Base-by-base conservation (phyloP, 208 protist genomes). In the Novymonas esmeraldas region DNA sequence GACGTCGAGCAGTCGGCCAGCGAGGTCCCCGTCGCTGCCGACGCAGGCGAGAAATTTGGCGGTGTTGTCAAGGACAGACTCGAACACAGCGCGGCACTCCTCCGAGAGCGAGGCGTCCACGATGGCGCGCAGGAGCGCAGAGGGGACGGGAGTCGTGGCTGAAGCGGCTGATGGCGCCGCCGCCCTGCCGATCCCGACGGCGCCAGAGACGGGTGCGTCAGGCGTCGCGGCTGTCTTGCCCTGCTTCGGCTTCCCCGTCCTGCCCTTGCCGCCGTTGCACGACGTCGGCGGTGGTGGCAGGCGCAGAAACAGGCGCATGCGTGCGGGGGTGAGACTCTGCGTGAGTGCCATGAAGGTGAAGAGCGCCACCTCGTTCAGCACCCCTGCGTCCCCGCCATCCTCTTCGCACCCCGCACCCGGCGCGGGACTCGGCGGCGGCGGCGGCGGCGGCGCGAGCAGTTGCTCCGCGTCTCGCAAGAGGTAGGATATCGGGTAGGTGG, bases 401-500 rank as follows among this genome's bases (percentile, higher is more conserved):
- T 20, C 42, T n/a, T 14, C 18, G 13, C 55, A 18, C 20, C 20
- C 18, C 33, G 28, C 24, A 26, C 38, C 34, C 26, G 39, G 31
- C 58, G 41, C n/a, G 4, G 26, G 3, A 0, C 7, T 29, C 52
- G 20, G 34, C 5, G 31, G 18, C 13, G 33, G 10, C 2, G 6
- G 10, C 0, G 5, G 20, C 29, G 14, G 45, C 20, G 39, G 6
- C 6, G 28, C 62, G n/a, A 95, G 60, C 11, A 88, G 16, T 2
- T 48, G 33, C 29, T 79, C 66, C 6, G 83, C 85, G 33, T 77
- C 77, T 0, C 61, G 24, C 2, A 93, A 33, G 7, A 87, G 71
- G 45, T 73, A 58, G n/a, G 76, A 70, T 2, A 92, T 50, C 7
- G 90, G 90, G 73, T 84, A 95, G 24, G 71, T 81, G 22, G 79